Base-by-base conservation (phyloP, 352 stramenopile species). In the Phytophthora idaei region DNA sequence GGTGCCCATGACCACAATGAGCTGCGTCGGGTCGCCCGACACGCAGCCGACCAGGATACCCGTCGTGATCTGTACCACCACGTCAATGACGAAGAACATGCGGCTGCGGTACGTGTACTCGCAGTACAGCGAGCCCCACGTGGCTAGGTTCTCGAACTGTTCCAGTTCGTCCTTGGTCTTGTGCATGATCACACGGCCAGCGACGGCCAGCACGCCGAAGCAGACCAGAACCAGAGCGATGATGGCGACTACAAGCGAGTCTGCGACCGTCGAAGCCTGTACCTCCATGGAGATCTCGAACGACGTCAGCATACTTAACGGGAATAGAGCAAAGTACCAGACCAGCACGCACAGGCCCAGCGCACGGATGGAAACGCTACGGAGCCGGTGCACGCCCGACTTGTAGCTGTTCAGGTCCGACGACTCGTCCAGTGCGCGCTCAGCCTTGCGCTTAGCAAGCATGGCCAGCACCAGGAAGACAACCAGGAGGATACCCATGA, bases 221-320 rank as follows among this genome's bases (percentile, higher is more conserved):
- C 73, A 87, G 6, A 80, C 59, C 15, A 90, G 41, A 0, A 83
- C 63, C 5, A 93, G 49, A 7, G 74, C 60, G 3, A 82, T 62
- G 46, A 90, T 58, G 6, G 78, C 77, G 4, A 92, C 41, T 2
- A 83, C 50, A 9, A 84, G 65, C 17, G 67, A 61, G 14, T 73
- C 67, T 0, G 65, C 65, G 7, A 81, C 47, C 5, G 61, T 55
- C 2, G 64, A 64, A 4, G 75, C 55, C 37, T 81, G 61, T 11
- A 83, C 71, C 65, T 90, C 79, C 83, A 92, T 93, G 14, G 71
- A 80, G 28, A 89, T 90, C 53, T 90, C 85, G 57, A 88, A 91
- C 17, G 80, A 78, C 14, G 73, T 67, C 52, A 90, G 73, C 64
- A 90, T 73, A 44, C 80, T 87, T 32, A 92, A 60, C 21, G 85